phyloP scores from a whole-genome alignment of 75 land plant genomes.

The Gnetum montanum region DNA sequence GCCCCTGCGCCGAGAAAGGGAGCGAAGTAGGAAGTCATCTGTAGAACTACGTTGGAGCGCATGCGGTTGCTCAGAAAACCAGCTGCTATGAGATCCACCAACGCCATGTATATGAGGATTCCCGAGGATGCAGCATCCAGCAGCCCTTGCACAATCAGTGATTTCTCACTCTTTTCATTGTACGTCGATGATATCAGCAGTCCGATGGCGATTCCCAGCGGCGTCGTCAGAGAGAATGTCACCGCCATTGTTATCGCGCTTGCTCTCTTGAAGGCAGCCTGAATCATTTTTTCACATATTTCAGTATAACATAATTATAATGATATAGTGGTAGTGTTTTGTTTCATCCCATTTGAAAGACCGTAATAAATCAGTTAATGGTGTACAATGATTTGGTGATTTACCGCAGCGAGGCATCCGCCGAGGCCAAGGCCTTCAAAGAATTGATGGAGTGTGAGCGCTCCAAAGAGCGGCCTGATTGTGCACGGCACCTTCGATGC shows the following conservation, averaged over 20 bases:
- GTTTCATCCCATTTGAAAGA: too few relatives aligned
- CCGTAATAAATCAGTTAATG: too few relatives aligned
- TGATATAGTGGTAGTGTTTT: too few relatives aligned
- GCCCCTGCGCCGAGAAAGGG: constrained; percentile 20
- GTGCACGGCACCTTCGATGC: constrained; percentile 31
- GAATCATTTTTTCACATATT: too few relatives aligned
- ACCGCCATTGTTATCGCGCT: constrained; percentile 14
- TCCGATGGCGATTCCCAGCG: constrained; percentile 28
- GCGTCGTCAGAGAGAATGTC: constrained; percentile 29
- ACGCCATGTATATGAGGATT: constrained; percentile 33
- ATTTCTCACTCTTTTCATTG: constrained; percentile 23
- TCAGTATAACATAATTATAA: too few relatives aligned
- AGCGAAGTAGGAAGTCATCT: constrained; percentile 6
- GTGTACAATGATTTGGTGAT: too few relatives aligned
- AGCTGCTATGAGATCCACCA: constrained; percentile 31
- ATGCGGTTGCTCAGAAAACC: constrained; percentile 23
- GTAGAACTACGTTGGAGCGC: constrained; percentile 13
- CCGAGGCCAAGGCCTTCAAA: constrained; percentile 36
- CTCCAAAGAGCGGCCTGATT: constrained; percentile 22
- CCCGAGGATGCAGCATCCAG: constrained; percentile 27
- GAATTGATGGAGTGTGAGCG: constrained; percentile 32
- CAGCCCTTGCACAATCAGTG: constrained; percentile 24
- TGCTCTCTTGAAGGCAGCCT: constrained; percentile 16
- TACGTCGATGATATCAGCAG: constrained; percentile 21
- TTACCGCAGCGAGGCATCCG: constrained; percentile 23